Evolutionary conservation across 2,329 filamentous ascomycete species (phyloP).

Genomic region (Aspergillus ochraceus): DNA sequence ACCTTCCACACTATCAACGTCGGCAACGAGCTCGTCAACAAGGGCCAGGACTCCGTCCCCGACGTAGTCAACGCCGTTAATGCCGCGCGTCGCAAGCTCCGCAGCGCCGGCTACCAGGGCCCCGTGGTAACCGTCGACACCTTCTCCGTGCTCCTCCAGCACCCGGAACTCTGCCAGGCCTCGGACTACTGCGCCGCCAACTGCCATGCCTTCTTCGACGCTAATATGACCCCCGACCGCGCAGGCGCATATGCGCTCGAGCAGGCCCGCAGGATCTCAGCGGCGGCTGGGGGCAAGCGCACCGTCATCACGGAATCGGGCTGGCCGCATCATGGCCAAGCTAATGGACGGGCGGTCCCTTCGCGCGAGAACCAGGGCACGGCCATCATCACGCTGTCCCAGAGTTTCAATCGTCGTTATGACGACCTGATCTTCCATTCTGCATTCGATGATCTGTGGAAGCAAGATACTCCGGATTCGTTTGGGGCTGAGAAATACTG

Average conservation of each 20-base stretch:
- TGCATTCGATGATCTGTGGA: constrained; percentile 80
- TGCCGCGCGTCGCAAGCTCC: constrained; percentile 59
- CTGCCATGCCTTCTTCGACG: constrained; percentile 81
- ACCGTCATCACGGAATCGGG: constrained; percentile 79
- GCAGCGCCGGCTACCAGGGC: constrained; percentile 65
- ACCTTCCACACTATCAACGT: constrained; percentile 70
- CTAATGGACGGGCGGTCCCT: constrained; percentile 70
- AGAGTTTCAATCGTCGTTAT: constrained; percentile 50
- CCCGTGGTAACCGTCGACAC: constrained; percentile 80
- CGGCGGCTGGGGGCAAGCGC: constrained; percentile 55
- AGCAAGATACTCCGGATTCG: constrained; percentile 60
- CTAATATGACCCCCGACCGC: constrained; percentile 56
- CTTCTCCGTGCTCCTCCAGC: constrained; percentile 63
- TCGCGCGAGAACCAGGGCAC: constrained; percentile 63
- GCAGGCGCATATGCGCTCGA: constrained; percentile 68
- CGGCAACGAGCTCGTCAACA: constrained; percentile 79
- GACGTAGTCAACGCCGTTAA: constrained; percentile 60
- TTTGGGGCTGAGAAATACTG: constrained; percentile 76
- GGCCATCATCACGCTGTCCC: constrained; percentile 66
- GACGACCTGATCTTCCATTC: constrained; percentile 67
- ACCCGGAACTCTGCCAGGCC: constrained; percentile 68
- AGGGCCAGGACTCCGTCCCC: constrained; percentile 53
- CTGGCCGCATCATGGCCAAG: constrained; percentile 70
- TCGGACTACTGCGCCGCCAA: constrained; percentile 82
- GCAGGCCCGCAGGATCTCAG: constrained; percentile 52